Percentiles rank a stretch among this genome's conserved stretches.
Evolutionary conservation across 2,329 filamentous ascomycete species (phyloP).

Genomic region (Trichoderma citrinoviride): DNA sequence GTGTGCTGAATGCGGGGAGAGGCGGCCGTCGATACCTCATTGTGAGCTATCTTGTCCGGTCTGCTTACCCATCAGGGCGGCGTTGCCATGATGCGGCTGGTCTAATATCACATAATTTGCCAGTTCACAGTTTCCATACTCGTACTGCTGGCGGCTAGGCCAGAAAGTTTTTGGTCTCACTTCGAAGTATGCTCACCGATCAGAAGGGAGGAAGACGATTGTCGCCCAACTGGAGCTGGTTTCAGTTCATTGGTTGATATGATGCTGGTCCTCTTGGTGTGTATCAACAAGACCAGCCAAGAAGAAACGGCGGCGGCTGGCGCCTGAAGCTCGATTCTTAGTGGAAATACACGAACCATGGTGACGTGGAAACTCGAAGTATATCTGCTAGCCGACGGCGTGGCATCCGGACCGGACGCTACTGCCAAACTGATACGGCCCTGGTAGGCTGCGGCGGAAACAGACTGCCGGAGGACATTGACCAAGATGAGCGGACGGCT

Average conservation of each 20-base stretch:
- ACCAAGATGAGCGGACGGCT: background rate
- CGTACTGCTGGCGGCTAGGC: background rate
- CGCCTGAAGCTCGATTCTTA: background rate
- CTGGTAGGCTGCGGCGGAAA: background rate
- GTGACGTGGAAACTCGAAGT: background rate
- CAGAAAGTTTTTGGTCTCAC: background rate
- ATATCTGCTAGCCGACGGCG: background rate
- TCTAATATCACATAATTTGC: background rate
- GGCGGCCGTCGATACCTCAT: background rate
- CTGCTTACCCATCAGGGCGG: background rate
- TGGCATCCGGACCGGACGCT: background rate
- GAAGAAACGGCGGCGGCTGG: background rate
- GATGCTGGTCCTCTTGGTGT: background rate
- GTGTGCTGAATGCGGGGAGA: conserved; percentile 18
- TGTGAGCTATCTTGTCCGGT: background rate
- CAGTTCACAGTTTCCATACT: background rate
- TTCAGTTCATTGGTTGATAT: background rate
- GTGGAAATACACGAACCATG: background rate
- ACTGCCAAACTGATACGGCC: background rate
- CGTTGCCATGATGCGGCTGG: background rate
- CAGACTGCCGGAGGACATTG: background rate
- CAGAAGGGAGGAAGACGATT: background rate
- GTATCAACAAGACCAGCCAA: background rate
- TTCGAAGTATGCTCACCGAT: background rate
- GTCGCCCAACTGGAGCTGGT: background rate